Conservation (phyloP, 768 basidiomycete species). For the Macrocybe gigantea region DNA sequence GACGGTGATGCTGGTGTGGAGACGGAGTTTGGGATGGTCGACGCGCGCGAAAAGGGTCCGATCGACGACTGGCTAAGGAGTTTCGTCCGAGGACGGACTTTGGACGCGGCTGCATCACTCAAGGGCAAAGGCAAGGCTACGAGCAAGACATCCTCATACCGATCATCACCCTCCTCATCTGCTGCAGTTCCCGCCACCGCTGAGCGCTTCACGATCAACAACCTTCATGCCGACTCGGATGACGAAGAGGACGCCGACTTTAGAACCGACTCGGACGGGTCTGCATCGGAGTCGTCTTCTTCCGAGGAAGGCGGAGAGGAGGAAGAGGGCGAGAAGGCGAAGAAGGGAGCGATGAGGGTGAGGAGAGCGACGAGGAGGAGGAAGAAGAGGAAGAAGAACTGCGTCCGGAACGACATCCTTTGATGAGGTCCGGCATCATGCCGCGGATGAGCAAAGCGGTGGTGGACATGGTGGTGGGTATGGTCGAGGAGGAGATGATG, state of each 20-base stretch:
- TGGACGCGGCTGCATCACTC: slow-evolving; percentile 12
- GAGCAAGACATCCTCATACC: slow-evolving; percentile 8
- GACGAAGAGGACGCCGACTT: slow-evolving; percentile 41
- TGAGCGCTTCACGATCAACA: slow-evolving; percentile 4
- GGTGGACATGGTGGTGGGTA: slow-evolving; percentile 58
- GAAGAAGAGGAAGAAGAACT: slow-evolving; percentile 39
- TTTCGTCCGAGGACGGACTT: too few relatives aligned
- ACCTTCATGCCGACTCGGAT: slow-evolving; percentile 34
- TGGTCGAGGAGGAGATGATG: slow-evolving; percentile 50
- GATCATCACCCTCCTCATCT: neutral
- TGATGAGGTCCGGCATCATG: slow-evolving; percentile 62
- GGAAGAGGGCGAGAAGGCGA: slow-evolving; percentile 20
- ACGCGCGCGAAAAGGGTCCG: slow-evolving; percentile 60
- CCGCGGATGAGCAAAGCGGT: slow-evolving; percentile 63
- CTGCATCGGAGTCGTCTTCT: slow-evolving; percentile 24
- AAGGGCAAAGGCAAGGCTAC: slow-evolving; percentile 53
- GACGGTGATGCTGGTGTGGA: slow-evolving; percentile 46
- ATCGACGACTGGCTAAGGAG: slow-evolving; percentile 60
- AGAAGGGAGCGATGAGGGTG: slow-evolving; percentile 22
- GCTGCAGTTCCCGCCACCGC: slow-evolving; percentile 21
- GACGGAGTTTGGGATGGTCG: slow-evolving; percentile 67
- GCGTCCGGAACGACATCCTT: slow-evolving; percentile 51
- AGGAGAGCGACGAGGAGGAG: slow-evolving; percentile 27
- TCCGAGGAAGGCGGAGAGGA: slow-evolving; percentile 19
- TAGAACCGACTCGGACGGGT: slow-evolving; percentile 29